Base-by-base conservation (phyloP, 805 yeast genomes). In the Nakazawaea holstii region DNA sequence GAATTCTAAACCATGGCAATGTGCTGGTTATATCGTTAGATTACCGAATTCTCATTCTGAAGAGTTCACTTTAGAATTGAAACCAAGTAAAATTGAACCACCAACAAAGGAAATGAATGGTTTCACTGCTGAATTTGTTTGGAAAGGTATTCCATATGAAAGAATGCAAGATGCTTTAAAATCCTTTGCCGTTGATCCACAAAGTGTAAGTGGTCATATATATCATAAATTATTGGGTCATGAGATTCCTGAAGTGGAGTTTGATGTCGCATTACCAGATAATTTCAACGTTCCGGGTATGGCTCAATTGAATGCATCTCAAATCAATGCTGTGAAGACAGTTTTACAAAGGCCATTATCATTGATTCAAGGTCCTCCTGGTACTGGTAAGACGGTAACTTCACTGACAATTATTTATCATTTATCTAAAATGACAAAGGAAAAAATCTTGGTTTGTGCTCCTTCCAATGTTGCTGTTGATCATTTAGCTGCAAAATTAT, bases 401-500 rank as follows among this genome's bases (percentile, higher is more conserved):
- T 88, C 96, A 0, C 92, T 96, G 1, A 83, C 95, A 0, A 87
- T 91, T 49, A 78, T 90, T 29, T 84, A 87, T 55, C 96, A 88
- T 57, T 67, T 89, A 46, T 72, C 81, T 2, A 77, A 79, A 49
- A 59, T 82, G 51, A 79, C 77, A 55, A 77, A 77, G 47, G 82
- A 79, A 41, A 77, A 79, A 52, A 80, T 90, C 8, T 71, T 91
- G 36, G 97, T 90, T 2, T 88, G 96, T 71, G 97, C 97, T 3
- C 97, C 97, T 20, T 90, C 96, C 17, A 91, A 91, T 64, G 92
- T 91, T 43, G 97, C 97, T 0, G 96, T 88, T 30, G 97, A 91
- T 62, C 96, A 91, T 67, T 72, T 91, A 48, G 88, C 96, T 2
- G 75, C 74, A 8, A 85, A 90, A 56, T 69, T 91, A 39, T 76